Conservation (phyloP, 225 moss, liverwort and hornwort species). For the Pleurozium schreberi region DNA sequence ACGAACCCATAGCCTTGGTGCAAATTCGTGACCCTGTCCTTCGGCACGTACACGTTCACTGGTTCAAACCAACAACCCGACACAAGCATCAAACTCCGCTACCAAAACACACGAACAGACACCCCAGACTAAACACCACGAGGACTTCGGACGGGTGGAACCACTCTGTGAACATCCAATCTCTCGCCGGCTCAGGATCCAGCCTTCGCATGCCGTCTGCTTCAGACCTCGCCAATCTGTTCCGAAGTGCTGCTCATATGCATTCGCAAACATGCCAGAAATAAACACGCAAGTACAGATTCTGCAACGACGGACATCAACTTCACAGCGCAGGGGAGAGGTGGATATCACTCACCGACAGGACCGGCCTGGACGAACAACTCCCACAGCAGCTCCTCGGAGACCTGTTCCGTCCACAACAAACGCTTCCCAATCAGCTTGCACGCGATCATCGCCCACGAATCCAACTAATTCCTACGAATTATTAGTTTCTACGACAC, state of each 20-base stretch:
- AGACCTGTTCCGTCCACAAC: slow-evolving; percentile 45
- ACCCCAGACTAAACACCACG: background rate
- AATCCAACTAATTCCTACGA: background rate
- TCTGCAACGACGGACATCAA: background rate
- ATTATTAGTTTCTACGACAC: background rate
- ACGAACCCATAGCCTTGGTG: slow-evolving; percentile 99
- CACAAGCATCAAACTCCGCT: background rate
- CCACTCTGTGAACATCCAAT: background rate
- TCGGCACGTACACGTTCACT: slow-evolving; percentile 98
- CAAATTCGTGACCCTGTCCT: slow-evolving; percentile 97
- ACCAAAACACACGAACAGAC: background rate
- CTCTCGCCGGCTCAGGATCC: background rate
- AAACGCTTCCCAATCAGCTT: background rate
- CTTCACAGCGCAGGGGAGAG: background rate
- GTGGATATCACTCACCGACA: slow-evolving; percentile 52
- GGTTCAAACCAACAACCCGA: background rate
- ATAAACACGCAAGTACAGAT: background rate
- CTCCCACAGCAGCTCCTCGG: slow-evolving; percentile 98
- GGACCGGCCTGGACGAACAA: slow-evolving; percentile 97
- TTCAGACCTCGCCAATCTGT: background rate
- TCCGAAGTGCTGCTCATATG: too few relatives aligned
- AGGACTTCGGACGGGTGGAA: background rate
- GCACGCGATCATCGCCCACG: background rate
- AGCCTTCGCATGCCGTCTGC: background rate
- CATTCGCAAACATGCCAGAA: background rate